A percentile compares a stretch with the other conserved stretches of the same genome.
Conservation (phyloP, 140 eudicot genomes). For the Senecio squalidus region DNA sequence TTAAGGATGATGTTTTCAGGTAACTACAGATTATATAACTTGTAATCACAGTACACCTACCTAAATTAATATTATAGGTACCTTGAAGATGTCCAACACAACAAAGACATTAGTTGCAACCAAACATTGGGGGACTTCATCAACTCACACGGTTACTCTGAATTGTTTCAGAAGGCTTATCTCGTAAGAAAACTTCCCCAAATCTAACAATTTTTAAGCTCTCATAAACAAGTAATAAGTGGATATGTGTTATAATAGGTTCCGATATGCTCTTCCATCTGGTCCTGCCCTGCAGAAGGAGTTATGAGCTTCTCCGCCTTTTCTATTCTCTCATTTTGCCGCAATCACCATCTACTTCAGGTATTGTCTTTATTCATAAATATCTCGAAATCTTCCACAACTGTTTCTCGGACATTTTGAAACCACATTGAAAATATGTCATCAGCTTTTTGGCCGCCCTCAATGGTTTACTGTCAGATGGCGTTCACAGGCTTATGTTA, state of each 20-base stretch:
- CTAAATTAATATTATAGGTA: constrained; percentile 37
- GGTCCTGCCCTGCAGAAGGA: constrained; percentile 94
- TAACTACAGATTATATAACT: constrained; percentile 9
- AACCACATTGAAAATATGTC: neutral
- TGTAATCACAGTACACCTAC: neutral
- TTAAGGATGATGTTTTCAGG: constrained; percentile 70
- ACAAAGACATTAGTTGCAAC: constrained; percentile 62
- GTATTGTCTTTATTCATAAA: constrained; percentile 18
- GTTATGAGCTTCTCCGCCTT: constrained; percentile 89
- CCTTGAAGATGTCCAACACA: constrained; percentile 75
- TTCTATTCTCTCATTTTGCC: constrained; percentile 79
- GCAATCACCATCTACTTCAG: constrained; percentile 92
- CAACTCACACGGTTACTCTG: constrained; percentile 75
- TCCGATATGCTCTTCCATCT: constrained; percentile 85
- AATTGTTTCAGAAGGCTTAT: constrained; percentile 81
- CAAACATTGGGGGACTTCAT: constrained; percentile 87
- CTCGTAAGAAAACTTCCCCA: constrained; percentile 43
- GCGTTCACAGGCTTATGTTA: constrained; percentile 72
- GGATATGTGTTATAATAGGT: too few relatives aligned
- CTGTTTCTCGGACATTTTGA: neutral
- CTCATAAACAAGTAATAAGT: too few relatives aligned
- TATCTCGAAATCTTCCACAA: neutral
- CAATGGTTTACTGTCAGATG: constrained; percentile 93
- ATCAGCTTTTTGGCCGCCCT: constrained; percentile 86
- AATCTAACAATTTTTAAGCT: neutral